phyloP scores from a whole-genome alignment of 495 filamentous ascomycete genomes.

The Arthonia radiata region DNA sequence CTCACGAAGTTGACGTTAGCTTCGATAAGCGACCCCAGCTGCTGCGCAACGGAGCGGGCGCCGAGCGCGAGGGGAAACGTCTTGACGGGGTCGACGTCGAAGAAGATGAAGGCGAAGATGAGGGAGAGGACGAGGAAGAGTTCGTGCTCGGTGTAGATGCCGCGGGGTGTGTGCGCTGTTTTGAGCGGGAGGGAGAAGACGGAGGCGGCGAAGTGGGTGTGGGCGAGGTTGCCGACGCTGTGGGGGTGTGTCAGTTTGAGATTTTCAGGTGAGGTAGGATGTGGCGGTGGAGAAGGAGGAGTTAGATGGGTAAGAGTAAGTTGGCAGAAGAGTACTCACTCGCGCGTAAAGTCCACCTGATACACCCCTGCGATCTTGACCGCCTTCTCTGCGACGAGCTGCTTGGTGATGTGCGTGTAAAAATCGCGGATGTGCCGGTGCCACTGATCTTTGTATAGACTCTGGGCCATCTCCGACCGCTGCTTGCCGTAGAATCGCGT shows the following conservation, averaged over 20 bases:
- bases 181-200: conserved; percentile 55
- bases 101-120: conserved; percentile 40
- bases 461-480: conserved; percentile 20
- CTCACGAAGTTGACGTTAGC: conserved; percentile 39
- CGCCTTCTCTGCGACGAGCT: conserved; percentile 38
- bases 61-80: conserved; percentile 37
- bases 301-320: too few species aligned
- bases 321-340: conserved; percentile 10
- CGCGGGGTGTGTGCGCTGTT: conserved; percentile 37
- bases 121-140: conserved; percentile 47
- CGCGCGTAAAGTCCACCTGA: conserved; percentile 41
- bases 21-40: conserved; percentile 36
- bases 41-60: conserved; percentile 31
- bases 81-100: conserved; percentile 36
- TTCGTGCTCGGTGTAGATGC: conserved; percentile 56
- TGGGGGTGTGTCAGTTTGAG: too few species aligned
- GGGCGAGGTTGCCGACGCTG: conserved; percentile 41
- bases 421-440: conserved; percentile 23
- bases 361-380: conserved; percentile 32
- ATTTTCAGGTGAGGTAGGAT: too few species aligned
- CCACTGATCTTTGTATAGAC: conserved; percentile 25
- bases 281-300: too few species aligned
- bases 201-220: conserved; percentile 44
- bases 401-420: conserved; percentile 33
- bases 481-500: conserved; percentile 18